These are phyloP conservation scores for Pseudofabraea citricarpa DNA, from an alignment of 2,329 filamentous ascomycete genomes.

Conservation along the genomic window DNA sequence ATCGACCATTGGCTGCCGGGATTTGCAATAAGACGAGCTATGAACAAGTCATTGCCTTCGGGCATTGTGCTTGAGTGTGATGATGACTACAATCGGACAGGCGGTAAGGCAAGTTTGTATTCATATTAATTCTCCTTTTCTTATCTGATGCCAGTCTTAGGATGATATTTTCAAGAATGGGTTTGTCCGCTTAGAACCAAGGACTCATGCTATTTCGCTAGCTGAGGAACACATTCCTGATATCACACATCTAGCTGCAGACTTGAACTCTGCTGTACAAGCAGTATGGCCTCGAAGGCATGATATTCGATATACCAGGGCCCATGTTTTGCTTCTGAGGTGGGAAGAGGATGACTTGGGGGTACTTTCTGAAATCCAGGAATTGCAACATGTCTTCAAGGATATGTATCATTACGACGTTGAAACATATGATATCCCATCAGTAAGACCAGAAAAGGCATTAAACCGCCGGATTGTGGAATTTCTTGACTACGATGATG, in stretches of 20 bases:
- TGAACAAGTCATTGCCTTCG: too few species aligned
- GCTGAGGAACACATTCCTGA: conserved; percentile 1
- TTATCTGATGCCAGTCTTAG: not conserved
- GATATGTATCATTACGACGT: conserved; percentile 6
- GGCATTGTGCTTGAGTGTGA: too few species aligned
- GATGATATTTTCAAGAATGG: not conserved
- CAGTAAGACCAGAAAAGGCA: conserved; percentile 1
- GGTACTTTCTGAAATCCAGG: conserved; percentile 2
- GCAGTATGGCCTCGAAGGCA: conserved; percentile 6
- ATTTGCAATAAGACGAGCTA: too few species aligned
- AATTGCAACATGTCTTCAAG: conserved; percentile 4
- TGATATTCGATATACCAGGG: conserved; percentile 3
- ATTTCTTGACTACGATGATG: conserved; percentile 2
- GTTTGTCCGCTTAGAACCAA: conserved; percentile 2
- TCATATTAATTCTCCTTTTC: not conserved
- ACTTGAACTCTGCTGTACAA: conserved; percentile 5
- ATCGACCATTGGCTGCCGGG: too few species aligned
- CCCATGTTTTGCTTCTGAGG: conserved; percentile 6
- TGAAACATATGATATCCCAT: conserved; percentile 4
- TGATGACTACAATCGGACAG: too few species aligned
- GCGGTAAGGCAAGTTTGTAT: not conserved
- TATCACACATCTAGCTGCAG: conserved; percentile 2
- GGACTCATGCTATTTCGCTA: conserved; percentile 4
- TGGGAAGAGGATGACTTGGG: conserved; percentile 11
- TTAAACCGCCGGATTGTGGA: conserved; percentile 2